These are phyloP conservation scores for Cladosporium sp. DNA, from an alignment of 2,329 filamentous ascomycete species.

Conservation along the genomic window DNA sequence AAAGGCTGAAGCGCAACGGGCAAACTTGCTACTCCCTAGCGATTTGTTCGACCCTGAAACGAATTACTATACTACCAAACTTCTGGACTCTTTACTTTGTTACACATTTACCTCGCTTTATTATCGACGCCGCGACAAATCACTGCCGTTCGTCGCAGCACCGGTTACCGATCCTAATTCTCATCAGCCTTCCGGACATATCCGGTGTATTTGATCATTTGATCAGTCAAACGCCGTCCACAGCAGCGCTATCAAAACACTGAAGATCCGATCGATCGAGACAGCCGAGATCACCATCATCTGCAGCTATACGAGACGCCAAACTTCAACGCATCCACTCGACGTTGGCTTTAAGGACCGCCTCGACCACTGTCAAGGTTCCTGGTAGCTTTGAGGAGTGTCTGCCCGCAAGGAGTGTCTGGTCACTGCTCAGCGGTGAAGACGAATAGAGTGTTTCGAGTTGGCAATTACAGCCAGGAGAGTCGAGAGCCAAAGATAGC, in stretches of 20 bases:
- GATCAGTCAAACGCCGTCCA: neutral
- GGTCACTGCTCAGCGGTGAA: neutral
- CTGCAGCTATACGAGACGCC: neutral
- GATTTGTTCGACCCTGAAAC: too few species aligned
- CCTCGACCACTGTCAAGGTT: neutral
- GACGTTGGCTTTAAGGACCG: neutral
- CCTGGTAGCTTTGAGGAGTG: neutral
- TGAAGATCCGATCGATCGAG: neutral
- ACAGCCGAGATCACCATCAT: neutral
- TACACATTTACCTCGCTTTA: too few species aligned
- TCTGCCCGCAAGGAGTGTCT: neutral
- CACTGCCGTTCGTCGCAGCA: neutral
- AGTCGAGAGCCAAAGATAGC: neutral
- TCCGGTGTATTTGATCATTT: constrained; percentile 4
- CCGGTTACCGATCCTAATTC: neutral
- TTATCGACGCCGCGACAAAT: neutral
- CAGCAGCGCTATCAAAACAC: too few species aligned
- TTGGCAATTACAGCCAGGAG: neutral
- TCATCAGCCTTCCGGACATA: neutral
- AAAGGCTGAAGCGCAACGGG: neutral
- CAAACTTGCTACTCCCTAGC: neutral
- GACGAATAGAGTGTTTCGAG: neutral
- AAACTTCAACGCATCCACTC: neutral
- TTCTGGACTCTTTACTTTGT: neutral
- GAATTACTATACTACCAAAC: too few species aligned